Conservation (phyloP, 106 monocot genomes). For the Agapanthus africanus region DNA sequence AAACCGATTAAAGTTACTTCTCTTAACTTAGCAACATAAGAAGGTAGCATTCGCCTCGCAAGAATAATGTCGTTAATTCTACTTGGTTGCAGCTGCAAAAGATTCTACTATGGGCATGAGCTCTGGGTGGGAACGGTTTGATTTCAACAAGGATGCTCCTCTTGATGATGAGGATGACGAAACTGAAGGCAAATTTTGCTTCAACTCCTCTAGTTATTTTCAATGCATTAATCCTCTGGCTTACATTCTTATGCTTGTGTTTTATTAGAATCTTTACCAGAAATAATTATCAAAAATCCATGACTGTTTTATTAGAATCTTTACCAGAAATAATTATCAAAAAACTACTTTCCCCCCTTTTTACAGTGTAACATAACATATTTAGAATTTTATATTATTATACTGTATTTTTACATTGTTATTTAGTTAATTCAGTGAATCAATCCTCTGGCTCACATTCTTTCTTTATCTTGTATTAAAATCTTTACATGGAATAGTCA, state of each 20-base stretch:
- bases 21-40: not conserved
- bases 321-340: not conserved
- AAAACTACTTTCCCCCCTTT: no score
- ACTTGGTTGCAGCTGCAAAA: constrained; percentile 52
- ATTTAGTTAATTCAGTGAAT: no score
- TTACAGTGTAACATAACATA: no score
- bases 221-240: not conserved
- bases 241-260: not conserved
- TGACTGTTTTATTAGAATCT: no score
- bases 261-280: no score
- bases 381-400: no score
- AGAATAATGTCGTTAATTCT: not conserved
- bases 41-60: not conserved
- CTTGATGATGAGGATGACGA: constrained; percentile 82
- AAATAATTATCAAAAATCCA: not conserved
- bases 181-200: constrained; percentile 51
- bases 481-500: no score
- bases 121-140: constrained; percentile 87
- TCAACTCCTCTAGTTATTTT: not conserved
- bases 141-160: constrained; percentile 95
- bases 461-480: no score
- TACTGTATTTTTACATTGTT: no score
- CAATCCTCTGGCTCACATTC: no score
- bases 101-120: constrained; percentile 48
- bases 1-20: no score